phyloP scores from a whole-genome alignment of 371 early-diverging fungal species.

The Smittium culicis region DNA sequence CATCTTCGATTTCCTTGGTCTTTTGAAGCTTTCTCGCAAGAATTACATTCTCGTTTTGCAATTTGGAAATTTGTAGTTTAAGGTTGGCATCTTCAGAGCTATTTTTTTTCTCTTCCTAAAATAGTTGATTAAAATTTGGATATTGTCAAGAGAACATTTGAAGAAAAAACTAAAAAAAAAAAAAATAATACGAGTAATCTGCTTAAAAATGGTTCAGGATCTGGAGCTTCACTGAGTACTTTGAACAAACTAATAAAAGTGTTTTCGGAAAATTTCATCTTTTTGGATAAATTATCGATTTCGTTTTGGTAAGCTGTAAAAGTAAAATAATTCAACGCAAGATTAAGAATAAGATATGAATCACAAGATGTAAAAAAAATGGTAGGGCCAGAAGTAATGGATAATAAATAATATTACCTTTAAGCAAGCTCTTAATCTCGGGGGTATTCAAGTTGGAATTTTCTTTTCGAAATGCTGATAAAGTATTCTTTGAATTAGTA shows the following conservation, averaged over 20 bases:
- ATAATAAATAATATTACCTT: slow-evolving; percentile 31
- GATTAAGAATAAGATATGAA: not conserved
- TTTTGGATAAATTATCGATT: slow-evolving; percentile 72
- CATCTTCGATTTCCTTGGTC: slow-evolving; percentile 21
- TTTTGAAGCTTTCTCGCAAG: slow-evolving; percentile 7
- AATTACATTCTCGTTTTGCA: not conserved
- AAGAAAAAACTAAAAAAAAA: not conserved
- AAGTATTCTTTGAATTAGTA: slow-evolving; percentile 14
- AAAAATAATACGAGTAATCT: slow-evolving; percentile 12
- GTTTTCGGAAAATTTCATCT: slow-evolving; percentile 71
- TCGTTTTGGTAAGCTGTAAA: slow-evolving; percentile 65
- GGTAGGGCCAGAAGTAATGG: not conserved
- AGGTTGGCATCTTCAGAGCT: not conserved
- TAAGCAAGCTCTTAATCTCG: slow-evolving; percentile 54
- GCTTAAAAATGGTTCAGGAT: slow-evolving; percentile 51
- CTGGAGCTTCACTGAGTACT: slow-evolving; percentile 65
- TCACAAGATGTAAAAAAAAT: slow-evolving; percentile 2
- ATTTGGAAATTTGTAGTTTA: not conserved
- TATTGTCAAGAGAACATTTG: not conserved
- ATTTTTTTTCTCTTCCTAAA: not conserved
- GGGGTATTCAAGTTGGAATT: slow-evolving; percentile 61
- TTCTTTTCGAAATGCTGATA: slow-evolving; percentile 57
- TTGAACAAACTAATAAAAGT: slow-evolving; percentile 69
- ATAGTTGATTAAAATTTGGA: too few species aligned
- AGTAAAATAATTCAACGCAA: too few species aligned